Evolutionary conservation across 805 yeast genomes (phyloP).

Genomic region (Candida multigemmis): DNA sequence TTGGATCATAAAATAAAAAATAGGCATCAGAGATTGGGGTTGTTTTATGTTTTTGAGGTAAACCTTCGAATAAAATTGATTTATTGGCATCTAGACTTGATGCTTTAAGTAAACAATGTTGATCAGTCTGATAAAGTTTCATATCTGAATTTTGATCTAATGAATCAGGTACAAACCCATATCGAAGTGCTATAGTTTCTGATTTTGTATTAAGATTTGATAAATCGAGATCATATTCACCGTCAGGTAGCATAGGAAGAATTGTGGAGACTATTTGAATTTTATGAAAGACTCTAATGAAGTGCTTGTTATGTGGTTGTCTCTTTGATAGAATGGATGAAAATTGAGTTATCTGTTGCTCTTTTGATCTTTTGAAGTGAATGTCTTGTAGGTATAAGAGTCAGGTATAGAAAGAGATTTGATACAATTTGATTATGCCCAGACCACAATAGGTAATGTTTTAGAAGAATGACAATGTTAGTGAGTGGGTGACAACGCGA

Average conservation of each 20-base stretch:
- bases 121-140: constrained; percentile 23
- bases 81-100: constrained; percentile 11
- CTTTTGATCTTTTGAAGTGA: too few species aligned
- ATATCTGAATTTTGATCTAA: constrained; percentile 27
- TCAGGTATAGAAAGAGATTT: too few species aligned
- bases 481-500: too few species aligned
- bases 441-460: too few species aligned
- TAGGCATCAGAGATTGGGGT: constrained; percentile 13
- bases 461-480: too few species aligned
- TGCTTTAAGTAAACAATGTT: constrained; percentile 23
- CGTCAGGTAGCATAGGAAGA: constrained; percentile 24
- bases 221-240: constrained; percentile 35
- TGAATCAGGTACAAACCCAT: constrained; percentile 32
- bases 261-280: too few species aligned
- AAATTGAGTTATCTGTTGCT: too few species aligned
- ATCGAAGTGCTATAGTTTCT: constrained; percentile 19
- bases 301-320: too few species aligned
- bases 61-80: constrained; percentile 30
- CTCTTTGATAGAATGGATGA: too few species aligned
- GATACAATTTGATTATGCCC: too few species aligned
- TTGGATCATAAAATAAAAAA: constrained; percentile 13
- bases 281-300: too few species aligned
- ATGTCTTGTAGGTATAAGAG: too few species aligned
- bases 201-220: constrained; percentile 5
- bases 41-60: constrained; percentile 18